These are phyloP conservation scores for Lichina pygmaea DNA, from an alignment of 495 filamentous ascomycete species.

Conservation along the genomic window DNA sequence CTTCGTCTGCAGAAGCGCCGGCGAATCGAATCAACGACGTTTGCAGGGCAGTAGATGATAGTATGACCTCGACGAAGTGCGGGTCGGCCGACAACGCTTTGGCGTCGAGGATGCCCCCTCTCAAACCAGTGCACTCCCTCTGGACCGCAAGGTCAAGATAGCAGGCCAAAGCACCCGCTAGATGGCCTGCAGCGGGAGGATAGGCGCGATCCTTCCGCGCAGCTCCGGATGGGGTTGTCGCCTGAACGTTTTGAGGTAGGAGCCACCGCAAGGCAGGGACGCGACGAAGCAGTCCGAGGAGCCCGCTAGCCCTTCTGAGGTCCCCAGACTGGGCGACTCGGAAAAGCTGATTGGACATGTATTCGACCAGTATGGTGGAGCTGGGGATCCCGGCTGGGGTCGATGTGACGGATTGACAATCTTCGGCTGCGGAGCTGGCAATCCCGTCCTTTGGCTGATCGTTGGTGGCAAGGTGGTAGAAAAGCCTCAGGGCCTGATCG, in stretches of 20 bases:
- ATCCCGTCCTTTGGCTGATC: slow-evolving; percentile 13
- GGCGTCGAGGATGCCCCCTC: background rate
- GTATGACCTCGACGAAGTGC: too few relatives aligned
- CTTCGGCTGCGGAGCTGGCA: slow-evolving; percentile 1
- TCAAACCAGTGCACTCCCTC: background rate
- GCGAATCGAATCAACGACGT: background rate
- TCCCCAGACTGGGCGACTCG: background rate
- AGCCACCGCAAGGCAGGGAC: too few relatives aligned
- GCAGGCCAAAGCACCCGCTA: too few relatives aligned
- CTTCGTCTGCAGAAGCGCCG: background rate
- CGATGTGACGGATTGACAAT: background rate
- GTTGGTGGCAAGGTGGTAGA: slow-evolving; percentile 11
- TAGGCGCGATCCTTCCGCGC: too few relatives aligned
- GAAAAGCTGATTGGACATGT: background rate
- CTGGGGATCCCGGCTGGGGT: background rate
- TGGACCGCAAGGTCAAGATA: too few relatives aligned
- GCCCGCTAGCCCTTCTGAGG: background rate
- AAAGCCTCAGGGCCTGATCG: slow-evolving; percentile 14
- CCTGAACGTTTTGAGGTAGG: too few relatives aligned
- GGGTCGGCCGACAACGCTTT: background rate
- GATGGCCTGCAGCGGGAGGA: too few relatives aligned
- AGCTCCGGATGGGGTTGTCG: too few relatives aligned
- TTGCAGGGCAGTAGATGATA: too few relatives aligned
- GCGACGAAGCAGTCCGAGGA: too few relatives aligned
- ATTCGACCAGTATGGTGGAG: background rate